Conservation (phyloP, 2,329 filamentous ascomycete species). For the Dactylellina parvicollis region DNA sequence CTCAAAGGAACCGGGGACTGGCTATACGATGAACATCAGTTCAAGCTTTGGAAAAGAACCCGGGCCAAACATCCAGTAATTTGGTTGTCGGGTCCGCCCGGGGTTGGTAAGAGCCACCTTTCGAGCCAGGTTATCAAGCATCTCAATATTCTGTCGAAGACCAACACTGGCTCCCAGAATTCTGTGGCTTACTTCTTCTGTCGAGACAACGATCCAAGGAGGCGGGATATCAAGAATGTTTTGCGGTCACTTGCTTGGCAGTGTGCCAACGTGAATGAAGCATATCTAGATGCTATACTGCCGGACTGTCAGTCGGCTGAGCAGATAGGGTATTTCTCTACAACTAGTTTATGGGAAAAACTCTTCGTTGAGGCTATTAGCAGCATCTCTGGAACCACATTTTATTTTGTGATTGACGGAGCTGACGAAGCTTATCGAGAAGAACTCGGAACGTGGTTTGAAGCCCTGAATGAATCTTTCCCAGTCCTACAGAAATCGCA, state of each 20-base stretch:
- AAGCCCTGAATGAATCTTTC: neutral
- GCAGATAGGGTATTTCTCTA: neutral
- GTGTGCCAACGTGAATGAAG: neutral
- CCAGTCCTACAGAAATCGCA: neutral
- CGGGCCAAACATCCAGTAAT: neutral
- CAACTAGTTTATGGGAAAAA: neutral
- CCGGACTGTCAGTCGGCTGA: neutral
- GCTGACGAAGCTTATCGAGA: conserved; percentile 3
- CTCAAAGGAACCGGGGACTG: conserved; percentile 11
- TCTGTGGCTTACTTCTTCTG: conserved; percentile 4
- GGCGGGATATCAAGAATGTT: neutral
- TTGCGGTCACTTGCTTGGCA: conserved; percentile 9
- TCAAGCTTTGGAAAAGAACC: neutral
- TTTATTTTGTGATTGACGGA: conserved; percentile 10
- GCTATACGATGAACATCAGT: neutral
- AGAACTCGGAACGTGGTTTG: neutral
- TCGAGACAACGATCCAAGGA: conserved; percentile 5
- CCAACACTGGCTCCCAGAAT: neutral
- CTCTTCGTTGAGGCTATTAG: neutral
- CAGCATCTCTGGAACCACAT: neutral
- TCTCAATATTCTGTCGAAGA: neutral
- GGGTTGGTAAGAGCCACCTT: conserved; percentile 9
- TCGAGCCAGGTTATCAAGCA: conserved; percentile 10
- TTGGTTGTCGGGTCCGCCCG: neutral
- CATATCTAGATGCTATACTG: neutral